Evolutionary conservation across 2,329 filamentous ascomycete species (phyloP).

Genomic region (Neoarthrinium moseri): DNA sequence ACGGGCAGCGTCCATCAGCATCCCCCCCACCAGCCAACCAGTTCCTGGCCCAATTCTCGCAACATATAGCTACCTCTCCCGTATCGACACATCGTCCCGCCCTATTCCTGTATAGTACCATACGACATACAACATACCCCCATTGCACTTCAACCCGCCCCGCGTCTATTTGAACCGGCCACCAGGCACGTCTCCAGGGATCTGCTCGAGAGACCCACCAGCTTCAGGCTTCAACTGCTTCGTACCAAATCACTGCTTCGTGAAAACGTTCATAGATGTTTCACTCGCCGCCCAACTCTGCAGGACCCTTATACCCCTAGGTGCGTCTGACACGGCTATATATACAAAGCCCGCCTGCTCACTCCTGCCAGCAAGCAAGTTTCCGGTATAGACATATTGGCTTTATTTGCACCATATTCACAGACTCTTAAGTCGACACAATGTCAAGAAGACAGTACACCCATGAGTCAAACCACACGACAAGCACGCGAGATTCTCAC

Average conservation of each 20-base stretch:
- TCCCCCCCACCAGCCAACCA: constrained; percentile 8
- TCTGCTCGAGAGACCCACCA: constrained; percentile 17
- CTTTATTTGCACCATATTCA: not conserved
- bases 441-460: constrained; percentile 33
- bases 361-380: not conserved
- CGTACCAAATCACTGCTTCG: constrained; percentile 21
- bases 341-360: not conserved
- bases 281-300: constrained; percentile 19
- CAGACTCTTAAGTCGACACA: constrained; percentile 24
- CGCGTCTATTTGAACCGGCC: not conserved
- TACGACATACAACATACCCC: not conserved
- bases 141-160: not conserved
- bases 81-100: constrained; percentile 7
- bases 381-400: not conserved
- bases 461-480: constrained; percentile 31
- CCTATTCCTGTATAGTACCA: not conserved
- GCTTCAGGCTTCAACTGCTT: constrained; percentile 26
- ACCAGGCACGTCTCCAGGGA: constrained; percentile 16
- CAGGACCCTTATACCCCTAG: constrained; percentile 21
- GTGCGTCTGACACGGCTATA: not conserved
- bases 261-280: constrained; percentile 19
- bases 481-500: constrained; percentile 37
- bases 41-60: not conserved
- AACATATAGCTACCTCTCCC: constrained; percentile 2
- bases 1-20: constrained; percentile 5